Evolutionary conservation across 192 early-diverging fungal species (phyloP).

Genomic region (Coemansia sp.): DNA sequence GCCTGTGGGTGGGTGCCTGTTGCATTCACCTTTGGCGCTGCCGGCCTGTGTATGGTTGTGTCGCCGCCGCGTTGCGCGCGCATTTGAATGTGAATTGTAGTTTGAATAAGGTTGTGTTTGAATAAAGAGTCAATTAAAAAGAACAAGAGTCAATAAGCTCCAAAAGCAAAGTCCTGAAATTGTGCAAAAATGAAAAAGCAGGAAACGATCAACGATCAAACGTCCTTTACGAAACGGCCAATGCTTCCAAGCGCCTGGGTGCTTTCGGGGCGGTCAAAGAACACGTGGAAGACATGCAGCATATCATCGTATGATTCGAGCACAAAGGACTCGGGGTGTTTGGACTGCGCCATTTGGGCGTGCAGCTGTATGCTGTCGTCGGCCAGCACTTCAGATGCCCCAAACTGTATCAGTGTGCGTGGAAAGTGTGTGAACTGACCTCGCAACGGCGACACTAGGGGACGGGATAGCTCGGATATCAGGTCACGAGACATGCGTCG

Average conservation of each 20-base stretch:
- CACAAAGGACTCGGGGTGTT: not conserved
- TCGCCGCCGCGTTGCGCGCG: not conserved
- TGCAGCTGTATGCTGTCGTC: slow-evolving; percentile 30
- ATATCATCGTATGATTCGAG: not conserved
- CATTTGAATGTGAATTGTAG: not conserved
- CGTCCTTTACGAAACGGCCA: not conserved
- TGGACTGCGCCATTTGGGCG: slow-evolving; percentile 13
- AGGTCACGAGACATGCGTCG: slow-evolving; percentile 11
- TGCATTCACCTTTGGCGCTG: not conserved
- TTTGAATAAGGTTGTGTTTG: not conserved
- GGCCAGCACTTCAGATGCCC: slow-evolving; percentile 24
- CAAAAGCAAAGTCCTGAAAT: not conserved
- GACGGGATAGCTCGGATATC: slow-evolving; percentile 15
- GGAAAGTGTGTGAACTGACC: slow-evolving; percentile 33
- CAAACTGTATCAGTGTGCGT: slow-evolving; percentile 34
- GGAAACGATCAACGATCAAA: not conserved
- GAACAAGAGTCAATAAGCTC: not conserved
- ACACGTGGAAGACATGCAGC: slow-evolving; percentile 3
- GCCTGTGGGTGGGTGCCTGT: not conserved
- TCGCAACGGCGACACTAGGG: slow-evolving; percentile 30
- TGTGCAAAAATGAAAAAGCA: not conserved
- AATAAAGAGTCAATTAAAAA: not conserved
- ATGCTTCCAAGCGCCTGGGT: not conserved
- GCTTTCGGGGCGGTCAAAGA: not conserved
- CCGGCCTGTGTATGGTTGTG: not conserved